Base-by-base conservation (phyloP, 1,284 basidiomycete species). In the Naganishia liquefaciens region DNA sequence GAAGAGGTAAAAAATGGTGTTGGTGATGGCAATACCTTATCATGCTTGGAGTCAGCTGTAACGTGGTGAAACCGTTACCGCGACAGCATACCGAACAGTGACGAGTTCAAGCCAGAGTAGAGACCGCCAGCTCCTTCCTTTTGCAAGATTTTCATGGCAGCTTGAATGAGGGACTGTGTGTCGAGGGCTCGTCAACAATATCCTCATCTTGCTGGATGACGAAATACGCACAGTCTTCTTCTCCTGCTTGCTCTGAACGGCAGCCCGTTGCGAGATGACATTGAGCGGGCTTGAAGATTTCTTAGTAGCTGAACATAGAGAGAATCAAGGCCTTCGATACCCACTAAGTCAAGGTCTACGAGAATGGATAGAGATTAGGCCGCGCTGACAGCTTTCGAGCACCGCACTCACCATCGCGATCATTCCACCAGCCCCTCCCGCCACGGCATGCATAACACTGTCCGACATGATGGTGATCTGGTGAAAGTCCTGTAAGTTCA, bases 361-460 rank as follows among this genome's bases (percentile, higher is more conserved):
- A 33, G 17, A 23, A 27, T 2, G 21, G 25, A 44, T 19, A 3
- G 40, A 27, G 37, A 6, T 27, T 11, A 44, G 50, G 50, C 6
- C 30, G 27, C 37, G 62, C 64, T 49, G 61, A 42, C 55, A 33
- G 57, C 39, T 43, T 53, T 55, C 49, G 51, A 44, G 57, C 25
- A 30, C 55, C 37, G 9, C 25, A 80, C 88, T 80, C 73, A 89
- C 91, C 91, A 96, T 95, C 37, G 93, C 90, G 52, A 91, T 83
- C 73, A 94, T 88, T 54, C 95, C 95, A 63, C 93, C 95, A 5
- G 88, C 85, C 33, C 93, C 91, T 50, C 95, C 95, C 25, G 94
- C 91, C 40, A 90, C 77, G 37, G 94, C 87, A 75, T 98, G 93
- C 54, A 98, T 90, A 39, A 87, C 82, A 60, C 91, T 93, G 78